Percentiles rank a stretch among this genome's conserved stretches.
Conservation (phyloP, 495 filamentous ascomycete genomes). For the Aspergillus egyptiacus region DNA sequence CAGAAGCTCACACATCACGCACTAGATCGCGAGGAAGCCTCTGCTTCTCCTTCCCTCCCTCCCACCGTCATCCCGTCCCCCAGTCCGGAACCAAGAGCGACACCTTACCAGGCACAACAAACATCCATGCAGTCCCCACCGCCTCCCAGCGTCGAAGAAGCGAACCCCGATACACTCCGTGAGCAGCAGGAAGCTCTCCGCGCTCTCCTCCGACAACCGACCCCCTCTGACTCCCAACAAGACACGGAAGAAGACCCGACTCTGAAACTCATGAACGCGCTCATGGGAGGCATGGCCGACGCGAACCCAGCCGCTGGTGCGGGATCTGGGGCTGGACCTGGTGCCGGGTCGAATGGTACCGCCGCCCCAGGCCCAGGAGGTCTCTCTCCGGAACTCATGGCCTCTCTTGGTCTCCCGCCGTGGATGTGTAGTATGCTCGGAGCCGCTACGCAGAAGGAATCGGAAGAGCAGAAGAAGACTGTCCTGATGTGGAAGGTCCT, state of each 20-base stretch:
- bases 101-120: constrained; percentile 1
- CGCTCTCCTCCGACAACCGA: constrained; percentile 34
- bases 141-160: constrained; percentile 4
- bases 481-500: constrained; percentile 66
- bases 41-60: constrained; percentile 30
- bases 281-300: constrained; percentile 43
- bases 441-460: constrained; percentile 23
- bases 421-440: constrained; percentile 40
- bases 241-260: constrained; percentile 49
- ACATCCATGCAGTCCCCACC: constrained; percentile 4
- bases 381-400: constrained; percentile 30
- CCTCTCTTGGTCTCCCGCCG: constrained; percentile 38
- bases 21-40: constrained; percentile 28
- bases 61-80: constrained; percentile 7
- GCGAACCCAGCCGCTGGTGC: constrained; percentile 23
- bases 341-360: too few species aligned
- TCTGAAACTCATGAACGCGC: constrained; percentile 54
- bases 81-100: constrained; percentile 6
- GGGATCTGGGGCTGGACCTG: constrained; percentile 21
- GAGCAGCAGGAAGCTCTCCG: constrained; percentile 42
- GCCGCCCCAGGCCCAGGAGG: constrained; percentile 2
- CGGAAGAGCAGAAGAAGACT: constrained; percentile 40
- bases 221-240: constrained; percentile 23
- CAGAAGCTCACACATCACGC: constrained; percentile 10
- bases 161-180: constrained; percentile 25